These are phyloP conservation scores for Pachysolen tannophilus DNA, from an alignment of 805 yeast species.

Conservation along the genomic window DNA sequence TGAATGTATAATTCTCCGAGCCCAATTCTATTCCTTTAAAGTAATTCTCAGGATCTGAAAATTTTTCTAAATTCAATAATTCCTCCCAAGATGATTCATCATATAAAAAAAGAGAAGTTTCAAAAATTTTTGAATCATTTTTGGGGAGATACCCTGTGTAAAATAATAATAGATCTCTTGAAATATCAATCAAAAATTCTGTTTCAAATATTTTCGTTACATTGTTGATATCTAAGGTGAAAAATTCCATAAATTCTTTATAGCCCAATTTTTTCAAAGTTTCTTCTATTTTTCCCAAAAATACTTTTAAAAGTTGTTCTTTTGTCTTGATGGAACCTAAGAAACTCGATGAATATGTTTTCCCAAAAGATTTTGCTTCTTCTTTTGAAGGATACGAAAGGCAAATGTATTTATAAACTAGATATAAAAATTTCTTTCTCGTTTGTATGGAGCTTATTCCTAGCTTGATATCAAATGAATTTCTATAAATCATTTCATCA, in stretches of 20 bases:
- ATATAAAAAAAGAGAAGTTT: not conserved
- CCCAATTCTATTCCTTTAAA: not conserved
- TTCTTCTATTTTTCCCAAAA: too few relatives aligned
- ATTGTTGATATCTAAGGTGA: not conserved
- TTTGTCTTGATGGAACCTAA: too few relatives aligned
- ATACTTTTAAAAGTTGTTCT: too few relatives aligned
- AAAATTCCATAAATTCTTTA: not conserved
- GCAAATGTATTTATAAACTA: conserved; percentile 3
- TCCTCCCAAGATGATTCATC: not conserved
- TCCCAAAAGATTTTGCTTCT: too few relatives aligned
- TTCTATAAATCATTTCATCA: not conserved
- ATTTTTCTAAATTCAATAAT: not conserved
- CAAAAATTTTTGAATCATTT: not conserved
- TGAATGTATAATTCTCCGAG: not conserved
- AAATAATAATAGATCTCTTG: not conserved
- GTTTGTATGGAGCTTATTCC: conserved; percentile 13
- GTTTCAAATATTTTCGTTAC: not conserved
- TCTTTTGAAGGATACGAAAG: too few relatives aligned
- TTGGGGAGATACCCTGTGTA: not conserved
- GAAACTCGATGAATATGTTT: too few relatives aligned
- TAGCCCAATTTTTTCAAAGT: too few relatives aligned
- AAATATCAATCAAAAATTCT: not conserved
- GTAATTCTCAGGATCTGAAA: not conserved
- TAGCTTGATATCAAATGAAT: conserved; percentile 3
- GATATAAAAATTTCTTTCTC: conserved; percentile 10